Evolutionary conservation across 164 flowering plant species (phyloP), one percentile per base, ranked within the genome.

Genomic region (Santalum album): DNA sequence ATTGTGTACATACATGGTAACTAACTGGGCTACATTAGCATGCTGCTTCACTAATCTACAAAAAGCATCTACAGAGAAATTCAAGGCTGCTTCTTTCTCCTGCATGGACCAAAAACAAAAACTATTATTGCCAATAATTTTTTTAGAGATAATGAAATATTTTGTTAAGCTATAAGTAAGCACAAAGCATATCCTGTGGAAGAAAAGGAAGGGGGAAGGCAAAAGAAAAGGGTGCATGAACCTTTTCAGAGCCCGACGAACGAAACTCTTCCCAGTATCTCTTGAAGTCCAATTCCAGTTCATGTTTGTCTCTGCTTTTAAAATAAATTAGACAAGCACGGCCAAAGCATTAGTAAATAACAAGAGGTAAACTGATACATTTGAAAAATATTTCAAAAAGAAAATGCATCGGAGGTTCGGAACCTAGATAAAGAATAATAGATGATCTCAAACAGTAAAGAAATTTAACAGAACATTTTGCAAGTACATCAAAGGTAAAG

Each of bases 211-310:
- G n/a, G n/a, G n/a, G n/a, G 43, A 43, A 39, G 21, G 51, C 40
- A 29, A 34, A 12, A 42, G 47, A 26, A 53, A 17, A 56, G 0
- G 11, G 51, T 42, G 21, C 36, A 42, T 46, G 40, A 58, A 87
- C 99, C 97, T 86, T 90, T 72, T 90, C 99, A 22, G 84, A 90
- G 76, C 79, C 75, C 65, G 96, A 94, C 54, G 99, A 94, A 55
- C 97, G 87, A 71, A 94, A 94, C 68, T 87, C 96, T 71, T 90
- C 97, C 99, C 99, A 94, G 56, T 62, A 78, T 68, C 97, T 90
- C 76, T 90, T 94, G 74, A 94, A 94, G 66, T 94, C 99, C 96
- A 86, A 68, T 72, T 94, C 99, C 86, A 90, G 51, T 62, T 83
- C 96, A 87, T 84, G 77, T 64, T 73, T 84, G 67, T 86, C 96